Base-by-base conservation (phyloP, 108 stramenopile genomes). In the Pinguiococcus pyrenoidosus region DNA sequence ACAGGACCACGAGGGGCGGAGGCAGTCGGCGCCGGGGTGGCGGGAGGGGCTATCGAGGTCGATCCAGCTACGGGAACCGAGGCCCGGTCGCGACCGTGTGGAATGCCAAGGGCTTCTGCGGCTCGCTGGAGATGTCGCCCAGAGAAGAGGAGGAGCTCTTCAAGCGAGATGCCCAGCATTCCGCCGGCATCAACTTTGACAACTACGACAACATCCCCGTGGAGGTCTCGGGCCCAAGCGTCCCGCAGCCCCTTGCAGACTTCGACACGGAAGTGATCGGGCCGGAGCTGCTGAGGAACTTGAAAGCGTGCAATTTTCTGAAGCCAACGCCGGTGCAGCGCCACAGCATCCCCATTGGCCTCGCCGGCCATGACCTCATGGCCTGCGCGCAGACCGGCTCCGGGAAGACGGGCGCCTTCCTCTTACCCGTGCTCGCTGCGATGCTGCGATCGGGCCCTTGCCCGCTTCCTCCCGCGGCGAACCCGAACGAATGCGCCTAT, bases 201-300 rank as follows among this genome's bases (percentile, higher is more conserved):
- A 17, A 38, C 20, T 38, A 38, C 37, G 37, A 38, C 9, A 7
- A 3, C 20, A 38, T 38, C 37, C 37, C 37, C 17, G 37, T 38
- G 35, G n/a, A n/a, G n/a, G n/a, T n/a, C n/a, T n/a, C n/a, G n/a
- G n/a, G n/a, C n/a, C n/a, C n/a, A n/a, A n/a, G n/a, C n/a, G n/a
- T n/a, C n/a, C n/a, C n/a, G n/a, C n/a, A n/a, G n/a, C n/a, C n/a
- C n/a, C n/a, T n/a, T n/a, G n/a, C n/a, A n/a, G n/a, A n/a, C n/a
- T 82, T 77, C 56, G 71, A 53, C 57, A 81, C 69, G 37, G 71
- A 72, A 3, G 59, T 58, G 6, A 61, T 66, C 20, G 81, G 79
- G 52, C 28, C 45, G 34, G 51, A 68, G 24, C 41, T 78, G 9
- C 49, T 59, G 29, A 25, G 12, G 9, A 60, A 82, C 39, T 62